phyloP scores from a whole-genome alignment of 495 filamentous ascomycete species.

The Penicillium verhagenii region DNA sequence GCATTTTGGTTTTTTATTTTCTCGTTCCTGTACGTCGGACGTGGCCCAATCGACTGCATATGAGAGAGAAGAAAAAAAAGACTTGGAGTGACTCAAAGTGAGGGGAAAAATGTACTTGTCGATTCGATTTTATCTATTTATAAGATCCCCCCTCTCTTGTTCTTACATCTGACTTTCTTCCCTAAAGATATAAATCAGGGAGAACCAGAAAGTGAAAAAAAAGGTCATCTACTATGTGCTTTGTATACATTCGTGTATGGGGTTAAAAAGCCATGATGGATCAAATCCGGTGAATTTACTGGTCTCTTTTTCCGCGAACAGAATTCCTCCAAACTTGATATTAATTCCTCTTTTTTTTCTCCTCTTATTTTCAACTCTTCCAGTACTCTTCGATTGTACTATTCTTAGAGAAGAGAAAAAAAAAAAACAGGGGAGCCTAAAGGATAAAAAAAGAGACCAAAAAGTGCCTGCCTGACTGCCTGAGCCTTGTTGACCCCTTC shows the following conservation, averaged over 20 bases:
- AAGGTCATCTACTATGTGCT: not conserved
- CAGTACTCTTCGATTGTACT: too few relatives aligned
- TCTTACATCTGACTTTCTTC: not conserved
- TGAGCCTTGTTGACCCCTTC: not conserved
- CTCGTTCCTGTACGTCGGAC: not conserved
- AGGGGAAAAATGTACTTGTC: conserved; percentile 3
- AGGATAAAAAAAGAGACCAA: not conserved
- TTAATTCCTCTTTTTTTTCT: too few relatives aligned
- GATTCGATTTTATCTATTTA: not conserved
- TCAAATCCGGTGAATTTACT: conserved; percentile 2
- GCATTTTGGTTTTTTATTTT: not conserved
- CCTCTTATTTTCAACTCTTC: too few relatives aligned
- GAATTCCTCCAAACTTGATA: not conserved
- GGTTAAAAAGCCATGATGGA: not conserved
- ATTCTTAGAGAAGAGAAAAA: not conserved
- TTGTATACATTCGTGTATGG: too few relatives aligned
- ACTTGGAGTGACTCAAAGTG: not conserved
- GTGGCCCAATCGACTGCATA: conserved; percentile 24
- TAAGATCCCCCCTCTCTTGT: not conserved
- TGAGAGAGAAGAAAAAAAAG: conserved; percentile 1
- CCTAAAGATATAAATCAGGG: not conserved
- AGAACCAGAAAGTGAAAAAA: not conserved
- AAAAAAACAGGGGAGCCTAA: not conserved
- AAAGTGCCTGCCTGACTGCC: not conserved
- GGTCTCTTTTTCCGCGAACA: not conserved